Evolutionary conservation across 1,284 basidiomycete genomes (phyloP).

Genomic region (Dichomitus squalens): DNA sequence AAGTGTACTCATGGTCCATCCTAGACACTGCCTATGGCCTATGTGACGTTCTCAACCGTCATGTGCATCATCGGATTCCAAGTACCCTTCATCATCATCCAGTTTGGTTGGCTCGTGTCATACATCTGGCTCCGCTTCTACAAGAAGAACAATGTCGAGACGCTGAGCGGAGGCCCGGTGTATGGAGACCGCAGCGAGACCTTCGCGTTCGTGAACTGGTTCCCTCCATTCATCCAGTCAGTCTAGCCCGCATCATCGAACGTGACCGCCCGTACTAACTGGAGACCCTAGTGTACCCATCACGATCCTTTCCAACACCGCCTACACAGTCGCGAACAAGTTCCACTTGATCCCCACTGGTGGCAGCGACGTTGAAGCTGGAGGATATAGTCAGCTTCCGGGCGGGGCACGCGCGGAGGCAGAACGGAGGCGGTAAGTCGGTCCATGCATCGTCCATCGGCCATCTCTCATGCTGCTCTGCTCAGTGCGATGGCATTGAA

Average conservation of each 20-base stretch:
- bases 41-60: slow-evolving; percentile 89
- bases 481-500: slow-evolving; percentile 89
- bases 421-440: slow-evolving; percentile 80
- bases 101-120: slow-evolving; percentile 96
- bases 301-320: slow-evolving; percentile 65
- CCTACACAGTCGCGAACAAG: slow-evolving; percentile 71
- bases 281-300: slow-evolving; percentile 58
- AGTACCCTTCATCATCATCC: slow-evolving; percentile 94
- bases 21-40: slow-evolving; percentile 90
- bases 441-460: background rate
- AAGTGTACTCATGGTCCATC: background rate
- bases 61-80: slow-evolving; percentile 88
- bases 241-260: slow-evolving; percentile 41
- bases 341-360: slow-evolving; percentile 79
- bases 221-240: slow-evolving; percentile 92
- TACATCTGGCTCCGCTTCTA: slow-evolving; percentile 98
- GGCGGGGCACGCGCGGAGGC: slow-evolving; percentile 90
- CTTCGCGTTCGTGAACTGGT: slow-evolving; percentile 95
- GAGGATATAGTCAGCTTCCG: slow-evolving; percentile 75
- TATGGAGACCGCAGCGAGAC: slow-evolving; percentile 96
- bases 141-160: slow-evolving; percentile 76
- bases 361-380: slow-evolving; percentile 69
- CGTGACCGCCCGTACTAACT: background rate
- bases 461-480: slow-evolving; percentile 12
- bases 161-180: slow-evolving; percentile 56